Evolutionary conservation across 2,329 filamentous ascomycete species (phyloP).

Genomic region (Trichoderma brevicompactum): DNA sequence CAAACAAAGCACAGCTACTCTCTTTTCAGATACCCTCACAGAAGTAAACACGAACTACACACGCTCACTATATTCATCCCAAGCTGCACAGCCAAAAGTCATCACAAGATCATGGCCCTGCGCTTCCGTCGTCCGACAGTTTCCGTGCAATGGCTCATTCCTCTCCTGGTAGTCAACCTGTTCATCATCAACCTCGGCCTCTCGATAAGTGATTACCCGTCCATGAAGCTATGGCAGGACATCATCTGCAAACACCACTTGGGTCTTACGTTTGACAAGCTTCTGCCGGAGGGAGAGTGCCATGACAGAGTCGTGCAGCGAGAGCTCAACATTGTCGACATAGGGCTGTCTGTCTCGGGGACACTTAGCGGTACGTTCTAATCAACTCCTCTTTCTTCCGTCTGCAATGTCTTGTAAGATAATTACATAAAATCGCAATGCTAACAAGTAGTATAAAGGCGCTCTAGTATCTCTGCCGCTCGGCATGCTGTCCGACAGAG

Average conservation of each 20-base stretch:
- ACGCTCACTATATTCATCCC: neutral
- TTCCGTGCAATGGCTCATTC: slow-evolving; percentile 31
- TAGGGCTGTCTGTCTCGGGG: slow-evolving; percentile 33
- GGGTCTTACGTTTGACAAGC: neutral
- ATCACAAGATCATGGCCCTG: neutral
- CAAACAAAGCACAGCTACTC: too few relatives aligned
- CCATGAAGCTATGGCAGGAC: slow-evolving; percentile 35
- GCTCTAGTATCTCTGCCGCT: slow-evolving; percentile 34
- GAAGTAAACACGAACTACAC: neutral
- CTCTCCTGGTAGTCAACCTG: slow-evolving; percentile 34
- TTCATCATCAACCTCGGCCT: slow-evolving; percentile 37
- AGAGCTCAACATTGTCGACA: slow-evolving; percentile 33
- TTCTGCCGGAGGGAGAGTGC: slow-evolving; percentile 33
- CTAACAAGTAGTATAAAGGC: slow-evolving; percentile 26
- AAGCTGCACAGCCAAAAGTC: neutral
- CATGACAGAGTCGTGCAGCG: slow-evolving; percentile 33
- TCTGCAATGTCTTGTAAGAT: too few relatives aligned
- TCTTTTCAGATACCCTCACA: neutral
- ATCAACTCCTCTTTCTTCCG: neutral
- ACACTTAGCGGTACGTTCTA: slow-evolving; percentile 32
- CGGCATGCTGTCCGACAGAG: slow-evolving; percentile 34
- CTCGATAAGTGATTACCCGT: slow-evolving; percentile 34
- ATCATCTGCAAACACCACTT: slow-evolving; percentile 34
- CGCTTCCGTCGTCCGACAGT: slow-evolving; percentile 29
- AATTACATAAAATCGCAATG: too few relatives aligned